Evolutionary conservation across 2,329 filamentous ascomycete species (phyloP).

Genomic region (Zymoseptoria passerinii): DNA sequence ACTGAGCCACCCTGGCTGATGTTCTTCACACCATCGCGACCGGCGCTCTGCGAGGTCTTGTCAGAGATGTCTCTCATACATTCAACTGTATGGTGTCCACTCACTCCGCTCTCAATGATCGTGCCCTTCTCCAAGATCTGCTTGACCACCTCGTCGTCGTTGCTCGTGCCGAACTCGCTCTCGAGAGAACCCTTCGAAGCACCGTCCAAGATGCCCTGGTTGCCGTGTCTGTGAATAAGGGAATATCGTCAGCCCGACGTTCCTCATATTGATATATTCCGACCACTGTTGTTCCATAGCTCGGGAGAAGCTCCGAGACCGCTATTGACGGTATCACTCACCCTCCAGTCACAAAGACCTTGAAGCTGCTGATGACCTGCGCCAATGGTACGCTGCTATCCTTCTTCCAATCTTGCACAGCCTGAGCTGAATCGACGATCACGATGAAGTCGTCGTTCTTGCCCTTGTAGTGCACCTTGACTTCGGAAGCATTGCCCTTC

Average conservation of each 20-base stretch:
- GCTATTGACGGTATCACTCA: constrained; percentile 40
- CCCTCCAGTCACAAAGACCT: constrained; percentile 86
- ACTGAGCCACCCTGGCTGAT: constrained; percentile 31
- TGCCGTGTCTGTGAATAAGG: constrained; percentile 59
- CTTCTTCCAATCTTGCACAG: constrained; percentile 70
- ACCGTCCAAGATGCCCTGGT: constrained; percentile 67
- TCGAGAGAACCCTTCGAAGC: constrained; percentile 69
- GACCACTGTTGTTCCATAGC: neutral
- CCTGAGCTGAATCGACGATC: constrained; percentile 53
- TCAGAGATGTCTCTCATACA: neutral
- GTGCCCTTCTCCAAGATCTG: constrained; percentile 71
- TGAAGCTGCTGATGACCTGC: constrained; percentile 79
- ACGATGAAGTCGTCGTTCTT: constrained; percentile 59
- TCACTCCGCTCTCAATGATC: constrained; percentile 53
- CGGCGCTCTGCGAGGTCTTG: constrained; percentile 26
- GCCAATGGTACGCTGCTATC: constrained; percentile 73
- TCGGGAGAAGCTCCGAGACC: neutral
- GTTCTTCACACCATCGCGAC: constrained; percentile 38
- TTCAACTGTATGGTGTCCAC: constrained; percentile 16
- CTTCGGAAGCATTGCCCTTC: constrained; percentile 60
- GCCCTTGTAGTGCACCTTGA: constrained; percentile 84
- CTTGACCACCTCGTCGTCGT: constrained; percentile 72
- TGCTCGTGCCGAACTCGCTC: constrained; percentile 75
- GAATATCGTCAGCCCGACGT: neutral
- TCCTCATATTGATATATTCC: neutral